These are phyloP conservation scores for Pythium diclinum DNA, from an alignment of 352 stramenopile genomes.

Conservation along the genomic window DNA sequence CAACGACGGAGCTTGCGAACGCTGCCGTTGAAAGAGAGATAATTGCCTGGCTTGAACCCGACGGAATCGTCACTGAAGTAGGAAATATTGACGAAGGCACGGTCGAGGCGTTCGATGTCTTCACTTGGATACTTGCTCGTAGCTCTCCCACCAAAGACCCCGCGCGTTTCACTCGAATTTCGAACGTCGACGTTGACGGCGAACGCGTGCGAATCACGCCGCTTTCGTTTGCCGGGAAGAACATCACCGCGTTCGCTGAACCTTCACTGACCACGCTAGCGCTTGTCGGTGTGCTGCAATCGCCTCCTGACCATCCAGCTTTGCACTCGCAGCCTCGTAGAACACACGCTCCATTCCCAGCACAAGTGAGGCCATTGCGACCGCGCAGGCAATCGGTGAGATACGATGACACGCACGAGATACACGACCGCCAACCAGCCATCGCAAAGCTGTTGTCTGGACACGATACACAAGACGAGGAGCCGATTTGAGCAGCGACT, in stretches of 20 bases:
- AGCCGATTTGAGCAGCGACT: constrained; percentile 21
- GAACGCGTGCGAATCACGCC: constrained; percentile 24
- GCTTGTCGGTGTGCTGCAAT: constrained; percentile 35
- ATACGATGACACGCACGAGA: constrained; percentile 38
- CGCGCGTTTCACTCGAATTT: constrained; percentile 35
- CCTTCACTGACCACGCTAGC: background rate
- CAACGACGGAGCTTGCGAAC: background rate
- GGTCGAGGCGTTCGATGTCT: constrained; percentile 2
- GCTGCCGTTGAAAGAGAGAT: constrained; percentile 6
- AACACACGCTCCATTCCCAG: constrained; percentile 47
- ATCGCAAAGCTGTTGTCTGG: constrained; percentile 40
- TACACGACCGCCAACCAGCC: constrained; percentile 52
- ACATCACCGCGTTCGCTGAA: constrained; percentile 37
- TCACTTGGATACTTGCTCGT: constrained; percentile 11
- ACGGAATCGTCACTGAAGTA: background rate
- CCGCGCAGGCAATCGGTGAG: constrained; percentile 40
- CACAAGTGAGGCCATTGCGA: constrained; percentile 58
- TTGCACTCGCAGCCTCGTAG: constrained; percentile 52
- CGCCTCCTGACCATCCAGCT: constrained; percentile 36
- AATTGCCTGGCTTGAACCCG: constrained; percentile 2
- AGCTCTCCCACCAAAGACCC: constrained; percentile 23
- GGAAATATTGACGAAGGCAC: constrained; percentile 6
- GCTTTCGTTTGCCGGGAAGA: constrained; percentile 36
- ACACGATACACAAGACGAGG: constrained; percentile 36
- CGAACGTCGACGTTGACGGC: constrained; percentile 18